Base-by-base conservation (phyloP, 2,329 filamentous ascomycete species). In the Dactylellina sp. region DNA sequence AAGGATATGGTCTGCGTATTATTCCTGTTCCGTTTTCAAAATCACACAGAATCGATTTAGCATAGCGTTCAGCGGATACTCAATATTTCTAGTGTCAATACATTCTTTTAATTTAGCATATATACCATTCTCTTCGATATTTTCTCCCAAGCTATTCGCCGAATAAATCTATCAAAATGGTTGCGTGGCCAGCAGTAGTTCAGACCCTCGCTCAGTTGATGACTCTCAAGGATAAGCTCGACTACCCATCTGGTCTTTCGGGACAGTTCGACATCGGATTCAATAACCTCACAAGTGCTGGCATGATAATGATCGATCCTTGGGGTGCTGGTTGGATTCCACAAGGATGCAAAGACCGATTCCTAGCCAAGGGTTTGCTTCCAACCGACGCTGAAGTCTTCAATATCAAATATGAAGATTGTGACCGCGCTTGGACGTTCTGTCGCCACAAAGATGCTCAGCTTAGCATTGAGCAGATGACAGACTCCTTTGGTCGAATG, bases 371-470 rank as follows among this genome's bases (percentile, higher is more conserved):
- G 32, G 56, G 66, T 11, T 59, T 49, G 18, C 7, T n/a, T 2
- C 49, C 66, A 28, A 47, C 16, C 7, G 74, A 75, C 62, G 63
- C 60, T 9, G 16, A 74, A 49, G 70, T 75, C 12, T 75, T 59
- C 22, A 74, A 74, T 32, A 25, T 75, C 11, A 52, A 74, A 42
- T 75, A 75, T 37, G n/a, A 47, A n/a, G 74, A 75, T 28, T 75
- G 74, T n/a, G 42, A 32, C 11, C 62, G 50, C 12, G 42, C 68
- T 20, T 75, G 68, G 61, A 72, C 59, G 6, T 75, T 75, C 16
- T 75, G 74, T 50, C 74, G 74, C 12, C 74, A 75, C 44, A 75
- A 75, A n/a, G 35, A 60, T 16, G 66, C 74, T 20, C 57, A 74
- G 24, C 74, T 75, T 32, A 75, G 55, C 37, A 68, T 75, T 44